Percentiles rank a stretch among this genome's conserved stretches.
phyloP scores from a whole-genome alignment of 768 basidiomycete genomes.

The Leucocoprinus leucothites region DNA sequence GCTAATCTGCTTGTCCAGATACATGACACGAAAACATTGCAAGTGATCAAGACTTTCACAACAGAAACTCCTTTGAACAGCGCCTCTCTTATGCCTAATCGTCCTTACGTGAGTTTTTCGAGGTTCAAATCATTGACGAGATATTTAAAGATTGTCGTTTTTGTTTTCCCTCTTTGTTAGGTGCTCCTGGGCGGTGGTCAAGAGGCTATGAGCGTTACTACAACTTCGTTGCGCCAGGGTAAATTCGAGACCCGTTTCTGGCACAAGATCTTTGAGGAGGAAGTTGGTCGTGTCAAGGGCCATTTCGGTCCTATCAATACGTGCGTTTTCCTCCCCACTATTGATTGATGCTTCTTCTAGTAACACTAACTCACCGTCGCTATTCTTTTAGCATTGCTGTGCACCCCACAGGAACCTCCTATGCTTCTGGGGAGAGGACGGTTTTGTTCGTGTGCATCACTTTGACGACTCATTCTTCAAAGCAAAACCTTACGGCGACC shows the following conservation, averaged over 20 bases:
- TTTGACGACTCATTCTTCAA: conserved; percentile 96
- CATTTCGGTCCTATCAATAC: conserved; percentile 97
- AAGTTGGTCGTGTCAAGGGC: conserved; percentile 95
- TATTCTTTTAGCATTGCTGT: conserved; percentile 73
- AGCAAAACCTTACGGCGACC: conserved; percentile 86
- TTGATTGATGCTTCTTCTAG: background rate
- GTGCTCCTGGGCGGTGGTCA: conserved; percentile 94
- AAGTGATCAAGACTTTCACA: conserved; percentile 88
- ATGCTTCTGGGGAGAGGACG: conserved; percentile 98
- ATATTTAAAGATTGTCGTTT: background rate
- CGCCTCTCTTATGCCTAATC: conserved; percentile 78
- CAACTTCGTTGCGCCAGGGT: conserved; percentile 88
- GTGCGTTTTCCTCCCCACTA: conserved; percentile 46
- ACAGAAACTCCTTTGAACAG: conserved; percentile 97
- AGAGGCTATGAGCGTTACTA: conserved; percentile 97
- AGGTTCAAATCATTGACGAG: too few relatives aligned
- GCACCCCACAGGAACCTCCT: conserved; percentile 83
- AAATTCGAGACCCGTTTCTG: conserved; percentile 99
- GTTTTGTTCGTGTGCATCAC: conserved; percentile 87
- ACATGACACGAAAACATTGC: conserved; percentile 85
- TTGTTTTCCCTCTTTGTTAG: conserved; percentile 31
- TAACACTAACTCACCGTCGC: background rate
- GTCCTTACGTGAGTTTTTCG: conserved; percentile 72
- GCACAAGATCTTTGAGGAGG: conserved; percentile 96
- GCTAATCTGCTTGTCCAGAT: conserved; percentile 39